Evolutionary conservation across 2,329 filamentous ascomycete species (phyloP).

Genomic region (Chlorencoelia australis): DNA sequence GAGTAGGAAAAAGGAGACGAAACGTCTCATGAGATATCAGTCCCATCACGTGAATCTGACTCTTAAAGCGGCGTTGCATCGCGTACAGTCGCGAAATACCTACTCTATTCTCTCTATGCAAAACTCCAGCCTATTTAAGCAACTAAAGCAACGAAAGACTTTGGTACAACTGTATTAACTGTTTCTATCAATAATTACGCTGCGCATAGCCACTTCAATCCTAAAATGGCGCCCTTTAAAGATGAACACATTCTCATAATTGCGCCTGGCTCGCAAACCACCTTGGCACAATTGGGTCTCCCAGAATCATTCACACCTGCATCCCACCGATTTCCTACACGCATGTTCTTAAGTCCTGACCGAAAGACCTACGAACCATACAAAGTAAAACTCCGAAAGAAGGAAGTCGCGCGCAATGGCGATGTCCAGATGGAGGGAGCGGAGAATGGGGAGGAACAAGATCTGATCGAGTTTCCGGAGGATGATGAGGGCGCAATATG

Average conservation of each 20-base stretch:
- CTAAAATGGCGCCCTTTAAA: conserved; percentile 25
- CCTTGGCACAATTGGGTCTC: conserved; percentile 27
- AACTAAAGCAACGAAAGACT: too few relatives aligned
- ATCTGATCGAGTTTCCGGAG: conserved; percentile 45
- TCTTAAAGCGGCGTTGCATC: too few relatives aligned
- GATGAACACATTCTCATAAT: conserved; percentile 31
- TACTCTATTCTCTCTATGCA: too few relatives aligned
- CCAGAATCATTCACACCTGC: conserved; percentile 61
- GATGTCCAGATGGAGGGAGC: conserved; percentile 27
- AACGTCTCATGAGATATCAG: too few relatives aligned
- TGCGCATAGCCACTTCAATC: too few relatives aligned
- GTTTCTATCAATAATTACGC: too few relatives aligned
- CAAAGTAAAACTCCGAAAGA: conserved; percentile 60
- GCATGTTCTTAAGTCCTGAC: conserved; percentile 81
- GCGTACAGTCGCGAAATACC: too few relatives aligned
- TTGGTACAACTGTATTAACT: too few relatives aligned
- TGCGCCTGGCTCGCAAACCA: conserved; percentile 33
- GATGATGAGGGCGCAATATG: conserved; percentile 84
- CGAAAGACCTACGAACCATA: conserved; percentile 73
- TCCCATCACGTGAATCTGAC: too few relatives aligned
- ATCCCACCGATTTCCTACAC: conserved; percentile 74
- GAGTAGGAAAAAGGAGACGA: too few relatives aligned
- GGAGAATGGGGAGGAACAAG: conserved; percentile 41
- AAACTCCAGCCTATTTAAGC: too few relatives aligned
- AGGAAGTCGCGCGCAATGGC: conserved; percentile 27